Conservation (phyloP, 495 filamentous ascomycete genomes). For the Sabuloglossum arenarium region DNA sequence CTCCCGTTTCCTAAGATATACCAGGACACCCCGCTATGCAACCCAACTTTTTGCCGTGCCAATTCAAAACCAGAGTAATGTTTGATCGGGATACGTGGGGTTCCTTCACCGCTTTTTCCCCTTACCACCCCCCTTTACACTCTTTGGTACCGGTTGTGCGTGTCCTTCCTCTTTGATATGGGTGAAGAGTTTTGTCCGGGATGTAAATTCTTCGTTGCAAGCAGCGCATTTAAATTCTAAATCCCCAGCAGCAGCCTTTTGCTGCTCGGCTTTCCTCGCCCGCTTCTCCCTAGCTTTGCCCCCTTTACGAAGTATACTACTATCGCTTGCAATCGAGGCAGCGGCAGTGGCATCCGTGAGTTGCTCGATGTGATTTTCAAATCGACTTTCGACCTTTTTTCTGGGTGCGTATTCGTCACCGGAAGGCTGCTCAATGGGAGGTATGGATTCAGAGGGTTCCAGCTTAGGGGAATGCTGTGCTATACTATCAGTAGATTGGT, state of each 20-base stretch:
- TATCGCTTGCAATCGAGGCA: slow-evolving; percentile 4
- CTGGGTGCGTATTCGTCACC: slow-evolving; percentile 27
- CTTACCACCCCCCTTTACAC: slow-evolving; percentile 10
- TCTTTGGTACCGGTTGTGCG: slow-evolving; percentile 25
- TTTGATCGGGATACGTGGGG: background rate
- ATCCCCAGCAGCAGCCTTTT: background rate
- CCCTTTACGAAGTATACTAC: slow-evolving; percentile 24
- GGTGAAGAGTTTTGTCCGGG: slow-evolving; percentile 48
- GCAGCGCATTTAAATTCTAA: slow-evolving; percentile 31
- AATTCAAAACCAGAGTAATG: too few species aligned
- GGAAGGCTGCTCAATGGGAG: background rate
- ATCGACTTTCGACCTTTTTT: slow-evolving; percentile 21
- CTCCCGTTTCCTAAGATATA: background rate
- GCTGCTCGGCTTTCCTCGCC: slow-evolving; percentile 51
- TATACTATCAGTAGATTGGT: background rate
- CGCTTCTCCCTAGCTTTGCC: slow-evolving; percentile 83
- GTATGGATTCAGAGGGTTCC: background rate
- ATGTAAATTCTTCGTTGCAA: slow-evolving; percentile 41
- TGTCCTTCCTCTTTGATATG: slow-evolving; percentile 48
- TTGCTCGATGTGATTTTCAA: slow-evolving; percentile 1
- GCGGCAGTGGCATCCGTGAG: background rate
- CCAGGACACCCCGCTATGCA: background rate
- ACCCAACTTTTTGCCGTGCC: background rate
- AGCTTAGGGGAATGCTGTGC: background rate
- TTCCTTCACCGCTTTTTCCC: slow-evolving; percentile 18